A percentile compares a stretch with the other conserved stretches of the same genome.
Conservation (phyloP, 352 stramenopile species). For the Pythium monospermum region DNA sequence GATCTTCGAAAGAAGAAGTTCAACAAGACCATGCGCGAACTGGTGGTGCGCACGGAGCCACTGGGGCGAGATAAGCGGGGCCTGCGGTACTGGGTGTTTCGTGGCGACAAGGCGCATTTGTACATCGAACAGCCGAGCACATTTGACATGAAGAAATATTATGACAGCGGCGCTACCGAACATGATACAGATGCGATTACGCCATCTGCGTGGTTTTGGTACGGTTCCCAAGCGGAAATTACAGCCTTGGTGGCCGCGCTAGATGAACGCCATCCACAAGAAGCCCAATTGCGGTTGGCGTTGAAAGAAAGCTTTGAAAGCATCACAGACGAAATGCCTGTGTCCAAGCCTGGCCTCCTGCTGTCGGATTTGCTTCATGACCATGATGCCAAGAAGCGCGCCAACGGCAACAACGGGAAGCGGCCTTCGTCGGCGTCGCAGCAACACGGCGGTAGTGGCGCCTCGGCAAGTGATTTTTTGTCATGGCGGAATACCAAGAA, state of each 20-base stretch:
- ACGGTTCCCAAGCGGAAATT: conserved; percentile 57
- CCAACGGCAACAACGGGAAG: conserved; percentile 3
- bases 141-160: conserved; percentile 43
- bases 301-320: conserved; percentile 62
- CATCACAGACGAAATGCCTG: conserved; percentile 57
- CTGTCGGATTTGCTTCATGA: conserved; percentile 75
- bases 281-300: conserved; percentile 39
- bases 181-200: not conserved
- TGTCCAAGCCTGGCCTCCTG: conserved; percentile 64
- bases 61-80: conserved; percentile 62
- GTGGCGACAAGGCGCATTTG: conserved; percentile 52
- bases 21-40: conserved; percentile 48
- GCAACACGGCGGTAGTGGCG: no score
- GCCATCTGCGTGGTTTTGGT: conserved; percentile 49
- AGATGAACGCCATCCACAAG: conserved; percentile 39
- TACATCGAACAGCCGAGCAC: conserved; percentile 65
- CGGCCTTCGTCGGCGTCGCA: conserved; percentile 1
- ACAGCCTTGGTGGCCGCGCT: conserved; percentile 53
- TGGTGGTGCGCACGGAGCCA: conserved; percentile 71
- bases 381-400: conserved; percentile 40
- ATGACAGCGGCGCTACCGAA: conserved; percentile 23
- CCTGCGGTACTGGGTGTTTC: conserved; percentile 69
- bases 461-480: conserved; percentile 28
- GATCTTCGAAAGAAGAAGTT: conserved; percentile 57
- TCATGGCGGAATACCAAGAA: conserved; percentile 58